Evolutionary conservation across 768 basidiomycete genomes (phyloP).

Genomic region (Trametes punicea): DNA sequence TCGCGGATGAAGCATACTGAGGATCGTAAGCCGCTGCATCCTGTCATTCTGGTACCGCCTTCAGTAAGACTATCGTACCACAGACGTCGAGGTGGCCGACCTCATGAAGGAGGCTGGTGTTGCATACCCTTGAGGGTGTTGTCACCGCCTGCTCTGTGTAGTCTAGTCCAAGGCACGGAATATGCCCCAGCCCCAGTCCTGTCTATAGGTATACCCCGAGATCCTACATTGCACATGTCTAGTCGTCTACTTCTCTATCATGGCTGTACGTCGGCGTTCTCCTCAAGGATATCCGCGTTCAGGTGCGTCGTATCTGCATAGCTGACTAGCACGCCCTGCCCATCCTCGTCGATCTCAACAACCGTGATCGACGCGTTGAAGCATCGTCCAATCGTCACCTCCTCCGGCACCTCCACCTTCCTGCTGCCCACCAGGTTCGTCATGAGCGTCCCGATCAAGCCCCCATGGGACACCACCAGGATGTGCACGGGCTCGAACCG

Average conservation of each 20-base stretch:
- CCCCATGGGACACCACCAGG: slow-evolving; percentile 67
- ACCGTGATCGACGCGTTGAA: slow-evolving; percentile 57
- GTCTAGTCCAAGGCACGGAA: not conserved
- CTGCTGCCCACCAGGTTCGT: slow-evolving; percentile 42
- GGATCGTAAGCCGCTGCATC: slow-evolving; percentile 38
- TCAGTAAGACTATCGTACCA: not conserved
- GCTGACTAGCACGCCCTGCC: slow-evolving; percentile 42
- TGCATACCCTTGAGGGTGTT: slow-evolving; percentile 21
- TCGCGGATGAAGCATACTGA: slow-evolving; percentile 60
- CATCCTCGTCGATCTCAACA: slow-evolving; percentile 46
- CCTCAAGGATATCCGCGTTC: slow-evolving; percentile 34
- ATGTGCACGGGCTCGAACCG: slow-evolving; percentile 36
- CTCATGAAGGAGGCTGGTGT: slow-evolving; percentile 46
- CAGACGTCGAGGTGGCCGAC: slow-evolving; percentile 46
- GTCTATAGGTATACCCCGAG: not conserved
- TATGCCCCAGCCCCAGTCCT: not conserved
- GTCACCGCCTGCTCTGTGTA: not conserved
- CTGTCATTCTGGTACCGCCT: too few relatives aligned
- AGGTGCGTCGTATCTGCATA: slow-evolving; percentile 61
- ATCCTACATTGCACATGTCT: not conserved
- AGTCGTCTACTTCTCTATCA: not conserved
- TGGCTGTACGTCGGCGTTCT: slow-evolving; percentile 48
- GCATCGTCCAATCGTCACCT: slow-evolving; percentile 35
- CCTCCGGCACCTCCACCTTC: slow-evolving; percentile 35
- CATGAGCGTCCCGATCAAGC: slow-evolving; percentile 54